Base-by-base conservation (phyloP, 352 stramenopile genomes). In the Pythium monospermum region DNA sequence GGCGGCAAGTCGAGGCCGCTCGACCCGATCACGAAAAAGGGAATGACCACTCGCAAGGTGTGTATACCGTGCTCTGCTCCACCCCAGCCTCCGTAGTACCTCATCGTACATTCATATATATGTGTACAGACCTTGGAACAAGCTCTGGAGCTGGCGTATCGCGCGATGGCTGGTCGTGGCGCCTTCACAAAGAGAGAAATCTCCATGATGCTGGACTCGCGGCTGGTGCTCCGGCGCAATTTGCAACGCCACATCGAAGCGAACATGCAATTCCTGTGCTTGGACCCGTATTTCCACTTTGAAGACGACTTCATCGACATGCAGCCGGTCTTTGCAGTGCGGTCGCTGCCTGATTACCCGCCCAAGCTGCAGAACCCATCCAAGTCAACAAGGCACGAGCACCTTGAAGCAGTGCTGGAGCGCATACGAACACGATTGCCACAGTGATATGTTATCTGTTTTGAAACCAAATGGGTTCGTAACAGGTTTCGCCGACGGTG, bases 221-320 rank as follows among this genome's bases (percentile, higher is more conserved):
- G 71, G 26, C 59, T 87, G 49, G 64, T 88, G 56, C 67, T 91
- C 16, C 64, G 69, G 28, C 75, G 80, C 30, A 91, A 85, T 39
- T 50, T 91, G 37, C 40, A 46, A 6, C 59, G 59, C 36, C 63
- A 81, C 58, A 55, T 84, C 49, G 76, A 85, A 39, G 53, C 57
- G 18, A 76, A 87, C 43, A 81, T 91, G 23, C 63, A 51, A 8
- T 67, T 71, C 21, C 52, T 87, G 25, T 68, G 64, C n/a, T 57
- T 91, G 25, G 65, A 82, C 62, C 76, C 62, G 35, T 80, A 84
- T 42, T 88, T 85, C 33, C 19, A 84, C 18, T 57, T 35, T 35
- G 36, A 68, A 37, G 50, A 67, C 2, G 41, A 69, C 19, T 56
- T 81, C 10, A 61, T 66, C 16, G 57, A 73, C 19, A 69, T 90